These are phyloP conservation scores for Pterocarpus santalinus DNA, from an alignment of 306 rosid genomes.

Conservation along the genomic window DNA sequence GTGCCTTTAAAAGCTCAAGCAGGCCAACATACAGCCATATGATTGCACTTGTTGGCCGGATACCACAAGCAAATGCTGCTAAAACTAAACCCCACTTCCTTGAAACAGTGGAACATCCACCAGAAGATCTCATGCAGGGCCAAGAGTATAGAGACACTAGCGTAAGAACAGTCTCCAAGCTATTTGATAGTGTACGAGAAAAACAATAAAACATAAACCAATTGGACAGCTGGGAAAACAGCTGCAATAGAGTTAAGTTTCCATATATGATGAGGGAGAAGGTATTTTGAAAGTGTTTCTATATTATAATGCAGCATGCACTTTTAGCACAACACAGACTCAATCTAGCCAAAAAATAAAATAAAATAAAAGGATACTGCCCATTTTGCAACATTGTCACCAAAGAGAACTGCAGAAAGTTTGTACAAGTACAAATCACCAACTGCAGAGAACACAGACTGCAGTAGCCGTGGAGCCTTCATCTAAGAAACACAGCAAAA, in stretches of 20 bases:
- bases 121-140: slow-evolving; percentile 80
- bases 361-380: slow-evolving; percentile 76
- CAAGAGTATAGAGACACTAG: slow-evolving; percentile 83
- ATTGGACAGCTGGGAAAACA: slow-evolving; percentile 83
- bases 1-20: slow-evolving; percentile 68
- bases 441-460: slow-evolving; percentile 76
- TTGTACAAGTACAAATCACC: slow-evolving; percentile 88
- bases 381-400: slow-evolving; percentile 75
- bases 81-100: slow-evolving; percentile 80
- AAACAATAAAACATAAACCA: slow-evolving; percentile 89
- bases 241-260: slow-evolving; percentile 75
- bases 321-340: slow-evolving; percentile 36
- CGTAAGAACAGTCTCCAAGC: slow-evolving; percentile 90
- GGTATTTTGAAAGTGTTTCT: neutral
- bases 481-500: slow-evolving; percentile 55
- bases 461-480: slow-evolving; percentile 86
- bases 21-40: slow-evolving; percentile 86
- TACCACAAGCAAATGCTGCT: slow-evolving; percentile 84
- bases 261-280: slow-evolving; percentile 7
- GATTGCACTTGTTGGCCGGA: slow-evolving; percentile 91
- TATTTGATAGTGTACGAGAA: slow-evolving; percentile 86
- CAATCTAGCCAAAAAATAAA: neutral
- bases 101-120: slow-evolving; percentile 53
- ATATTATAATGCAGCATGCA: slow-evolving; percentile 29
- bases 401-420: slow-evolving; percentile 71